Base-by-base conservation (phyloP, 202 grass and related monocot species). In the Cymbopogon flexuosus region DNA sequence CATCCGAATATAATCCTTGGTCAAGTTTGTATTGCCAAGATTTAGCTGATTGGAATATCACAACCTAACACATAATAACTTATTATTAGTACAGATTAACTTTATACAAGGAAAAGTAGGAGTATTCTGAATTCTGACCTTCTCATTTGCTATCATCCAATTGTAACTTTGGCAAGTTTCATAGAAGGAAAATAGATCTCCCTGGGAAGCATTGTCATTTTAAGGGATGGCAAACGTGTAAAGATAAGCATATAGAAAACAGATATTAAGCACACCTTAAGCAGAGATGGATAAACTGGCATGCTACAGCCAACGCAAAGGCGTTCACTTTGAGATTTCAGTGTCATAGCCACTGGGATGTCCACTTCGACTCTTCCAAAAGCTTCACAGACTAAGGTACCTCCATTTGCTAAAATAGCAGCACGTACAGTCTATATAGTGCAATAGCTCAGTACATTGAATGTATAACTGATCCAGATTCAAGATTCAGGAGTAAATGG, bases 101-200 rank as follows among this genome's bases (percentile, higher is more conserved):
- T 92, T 47, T 57, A 68, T 79, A 62, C 15, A 83, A 87, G 57
- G 72, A n/a, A 22, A 87, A 79, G 59, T 83, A 60, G 14, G 33
- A 75, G 63, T 80, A 64, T 56, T 80, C 73, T 79, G 57, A 97
- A 77, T 72, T 80, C 73, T 84, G 47, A 97, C 94, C 94, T 94
- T 87, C 34, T 89, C 76, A 74, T 94, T 88, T 61, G 63, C 71
- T 88, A 92, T 91, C 36, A 81, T 82, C 94, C 92, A 97, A 56
- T 62, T 91, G 81, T 91, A 97, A 86, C 88, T 89, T 94, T 91
- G 92, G 90, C 94, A 97, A 78, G 89, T 77, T 74, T 90, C 90
- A 42, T 94, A 94, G 85, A 97, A 93, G 70, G 94, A 97, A 88
- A 97, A 93, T 72, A 90, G 83, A 87, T 97, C 94, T 40, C 94